Conservation (phyloP, 257 asterid species). For the Jasminum sambac region DNA sequence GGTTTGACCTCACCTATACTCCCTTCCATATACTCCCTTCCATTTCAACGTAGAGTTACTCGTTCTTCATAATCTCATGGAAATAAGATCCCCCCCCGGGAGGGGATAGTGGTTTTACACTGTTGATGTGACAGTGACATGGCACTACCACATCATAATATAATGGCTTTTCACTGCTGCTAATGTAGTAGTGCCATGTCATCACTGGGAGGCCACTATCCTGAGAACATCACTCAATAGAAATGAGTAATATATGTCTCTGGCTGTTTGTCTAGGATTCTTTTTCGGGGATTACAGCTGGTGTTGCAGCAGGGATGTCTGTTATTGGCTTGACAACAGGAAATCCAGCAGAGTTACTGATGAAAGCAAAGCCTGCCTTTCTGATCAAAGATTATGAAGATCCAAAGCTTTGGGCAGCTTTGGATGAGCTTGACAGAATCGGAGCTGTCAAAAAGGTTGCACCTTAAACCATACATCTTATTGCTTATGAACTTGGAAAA, state of each 20-base stretch:
- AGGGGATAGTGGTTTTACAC: too few species aligned
- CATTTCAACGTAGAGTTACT: not conserved
- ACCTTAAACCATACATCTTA: slow-evolving; percentile 9
- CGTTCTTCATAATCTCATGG: not conserved
- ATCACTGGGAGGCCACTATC: too few species aligned
- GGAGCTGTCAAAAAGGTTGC: slow-evolving; percentile 25
- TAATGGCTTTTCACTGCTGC: too few species aligned
- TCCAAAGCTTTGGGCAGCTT: slow-evolving; percentile 74
- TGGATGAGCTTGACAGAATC: slow-evolving; percentile 65
- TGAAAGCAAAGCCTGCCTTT: slow-evolving; percentile 79
- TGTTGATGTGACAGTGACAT: too few species aligned
- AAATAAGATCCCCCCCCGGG: too few species aligned
- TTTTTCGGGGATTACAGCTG: slow-evolving; percentile 89
- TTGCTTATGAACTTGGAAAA: too few species aligned
- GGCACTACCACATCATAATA: too few species aligned
- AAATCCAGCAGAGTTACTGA: slow-evolving; percentile 65
- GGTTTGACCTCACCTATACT: slow-evolving; percentile 43
- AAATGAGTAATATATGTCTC: not conserved
- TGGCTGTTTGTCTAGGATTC: slow-evolving; percentile 63
- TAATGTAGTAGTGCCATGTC: too few species aligned
- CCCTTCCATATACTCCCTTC: not conserved
- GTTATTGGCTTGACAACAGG: slow-evolving; percentile 81
- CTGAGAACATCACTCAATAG: too few species aligned
- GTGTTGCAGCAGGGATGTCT: slow-evolving; percentile 84
- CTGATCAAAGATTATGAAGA: slow-evolving; percentile 86